phyloP scores from a whole-genome alignment of 192 early-diverging fungal species.

The Coemansia sp. region DNA sequence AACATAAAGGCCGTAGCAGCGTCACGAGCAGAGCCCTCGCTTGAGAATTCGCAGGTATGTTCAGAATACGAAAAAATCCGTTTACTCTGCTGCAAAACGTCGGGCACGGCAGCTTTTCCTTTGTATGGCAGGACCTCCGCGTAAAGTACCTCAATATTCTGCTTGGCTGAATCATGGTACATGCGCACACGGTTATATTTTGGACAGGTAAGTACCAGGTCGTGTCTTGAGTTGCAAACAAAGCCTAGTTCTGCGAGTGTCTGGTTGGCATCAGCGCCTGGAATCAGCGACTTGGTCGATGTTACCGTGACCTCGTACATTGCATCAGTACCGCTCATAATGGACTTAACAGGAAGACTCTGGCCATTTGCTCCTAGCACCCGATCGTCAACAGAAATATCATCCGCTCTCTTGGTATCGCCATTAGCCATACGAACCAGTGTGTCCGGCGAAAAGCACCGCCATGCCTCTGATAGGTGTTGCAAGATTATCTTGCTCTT shows the following conservation, averaged over 20 bases:
- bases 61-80: conserved; percentile 19
- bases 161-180: conserved; percentile 4
- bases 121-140: conserved; percentile 30
- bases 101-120: conserved; percentile 2
- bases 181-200: conserved; percentile 16
- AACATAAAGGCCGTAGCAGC: conserved; percentile 16
- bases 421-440: conserved; percentile 33
- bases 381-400: conserved; percentile 20
- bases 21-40: conserved; percentile 18
- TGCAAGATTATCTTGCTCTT: conserved; percentile 95
- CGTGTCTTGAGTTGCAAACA: conserved; percentile 38
- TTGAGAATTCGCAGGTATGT: conserved; percentile 2
- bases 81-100: conserved; percentile 8
- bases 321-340: conserved; percentile 21
- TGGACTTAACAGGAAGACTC: conserved; percentile 19
- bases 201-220: conserved; percentile 25
- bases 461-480: conserved; percentile 95
- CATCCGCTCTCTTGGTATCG: conserved; percentile 13
- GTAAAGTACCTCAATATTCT: conserved; percentile 19
- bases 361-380: conserved; percentile 26
- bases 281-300: neutral
- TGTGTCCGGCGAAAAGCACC: conserved; percentile 57
- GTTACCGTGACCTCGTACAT: conserved; percentile 30
- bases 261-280: conserved; percentile 1
- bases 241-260: conserved; percentile 8